phyloP scores from a whole-genome alignment of 805 yeast genomes.

The Saturnispora gosingensis region DNA sequence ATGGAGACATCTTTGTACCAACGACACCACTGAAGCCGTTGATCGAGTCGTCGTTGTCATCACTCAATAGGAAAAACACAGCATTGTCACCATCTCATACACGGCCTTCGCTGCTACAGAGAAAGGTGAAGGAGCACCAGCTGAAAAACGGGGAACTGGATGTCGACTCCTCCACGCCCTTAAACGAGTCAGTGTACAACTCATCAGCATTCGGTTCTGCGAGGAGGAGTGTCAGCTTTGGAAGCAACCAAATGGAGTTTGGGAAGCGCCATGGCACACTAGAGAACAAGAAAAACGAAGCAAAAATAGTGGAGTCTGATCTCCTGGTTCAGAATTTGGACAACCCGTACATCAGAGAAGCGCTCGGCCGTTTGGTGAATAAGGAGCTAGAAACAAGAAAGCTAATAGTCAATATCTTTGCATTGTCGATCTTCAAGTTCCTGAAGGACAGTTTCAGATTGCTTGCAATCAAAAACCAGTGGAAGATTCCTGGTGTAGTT shows the following conservation, averaged over 20 bases:
- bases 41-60: slow-evolving; percentile 26
- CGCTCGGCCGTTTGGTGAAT: slow-evolving; percentile 36
- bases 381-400: slow-evolving; percentile 30
- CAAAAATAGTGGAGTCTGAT: not conserved
- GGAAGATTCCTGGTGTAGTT: not conserved
- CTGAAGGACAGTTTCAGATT: slow-evolving; percentile 5
- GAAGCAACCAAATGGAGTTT: not conserved
- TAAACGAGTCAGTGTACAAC: not conserved
- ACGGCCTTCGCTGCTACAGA: slow-evolving; percentile 2
- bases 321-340: slow-evolving; percentile 4
- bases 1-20: slow-evolving; percentile 9
- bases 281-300: not conserved
- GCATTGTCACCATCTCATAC: slow-evolving; percentile 3
- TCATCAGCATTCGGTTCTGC: slow-evolving; percentile 6
- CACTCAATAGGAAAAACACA: slow-evolving; percentile 1
- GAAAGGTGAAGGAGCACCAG: slow-evolving; percentile 9
- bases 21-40: slow-evolving; percentile 27
- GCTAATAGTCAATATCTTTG: slow-evolving; percentile 24
- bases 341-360: slow-evolving; percentile 27
- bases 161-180: not conserved
- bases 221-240: not conserved
- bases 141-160: slow-evolving; percentile 4
- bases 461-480: not conserved
- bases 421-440: slow-evolving; percentile 26
- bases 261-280: not conserved